Evolutionary conservation across 2,329 filamentous ascomycete species (phyloP).

Genomic region (Nigrograna mackinnonii): DNA sequence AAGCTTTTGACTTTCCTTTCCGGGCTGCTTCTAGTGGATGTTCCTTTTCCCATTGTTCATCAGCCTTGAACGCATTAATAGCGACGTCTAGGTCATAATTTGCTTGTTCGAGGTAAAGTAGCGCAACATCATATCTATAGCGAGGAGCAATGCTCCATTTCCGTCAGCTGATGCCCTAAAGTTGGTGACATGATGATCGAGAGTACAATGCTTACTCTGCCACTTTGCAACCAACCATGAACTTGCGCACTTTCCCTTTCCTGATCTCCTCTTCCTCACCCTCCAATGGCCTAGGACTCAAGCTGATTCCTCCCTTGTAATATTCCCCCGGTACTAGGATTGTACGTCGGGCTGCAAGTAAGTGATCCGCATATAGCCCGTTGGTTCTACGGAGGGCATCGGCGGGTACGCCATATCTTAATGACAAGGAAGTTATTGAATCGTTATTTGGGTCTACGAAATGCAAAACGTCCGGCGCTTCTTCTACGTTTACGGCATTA

Average conservation of each 20-base stretch:
- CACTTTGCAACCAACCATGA: conserved; percentile 80
- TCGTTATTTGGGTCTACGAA: conserved; percentile 74
- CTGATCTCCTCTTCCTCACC: conserved; percentile 74
- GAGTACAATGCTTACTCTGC: conserved; percentile 62
- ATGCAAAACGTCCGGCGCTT: conserved; percentile 70
- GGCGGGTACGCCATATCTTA: conserved; percentile 72
- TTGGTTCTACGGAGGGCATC: conserved; percentile 67
- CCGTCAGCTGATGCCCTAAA: conserved; percentile 29
- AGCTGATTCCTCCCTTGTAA: conserved; percentile 68
- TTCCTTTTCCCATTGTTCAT: conserved; percentile 75
- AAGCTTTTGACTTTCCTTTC: conserved; percentile 46
- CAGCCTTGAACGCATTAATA: conserved; percentile 66
- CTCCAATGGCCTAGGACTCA: conserved; percentile 73
- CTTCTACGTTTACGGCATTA: conserved; percentile 24
- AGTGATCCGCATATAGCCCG: conserved; percentile 70
- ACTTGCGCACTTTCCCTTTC: conserved; percentile 72
- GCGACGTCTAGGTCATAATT: conserved; percentile 69
- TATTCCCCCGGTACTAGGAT: conserved; percentile 72
- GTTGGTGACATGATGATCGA: too few species aligned
- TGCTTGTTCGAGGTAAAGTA: conserved; percentile 73
- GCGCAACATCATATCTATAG: conserved; percentile 67
- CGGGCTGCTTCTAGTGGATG: conserved; percentile 60
- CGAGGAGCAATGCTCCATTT: conserved; percentile 37
- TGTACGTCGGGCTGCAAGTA: conserved; percentile 70
- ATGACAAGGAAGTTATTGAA: conserved; percentile 67